phyloP scores from a whole-genome alignment of 805 yeast genomes.

The Cyberlindnera subsufficiens region DNA sequence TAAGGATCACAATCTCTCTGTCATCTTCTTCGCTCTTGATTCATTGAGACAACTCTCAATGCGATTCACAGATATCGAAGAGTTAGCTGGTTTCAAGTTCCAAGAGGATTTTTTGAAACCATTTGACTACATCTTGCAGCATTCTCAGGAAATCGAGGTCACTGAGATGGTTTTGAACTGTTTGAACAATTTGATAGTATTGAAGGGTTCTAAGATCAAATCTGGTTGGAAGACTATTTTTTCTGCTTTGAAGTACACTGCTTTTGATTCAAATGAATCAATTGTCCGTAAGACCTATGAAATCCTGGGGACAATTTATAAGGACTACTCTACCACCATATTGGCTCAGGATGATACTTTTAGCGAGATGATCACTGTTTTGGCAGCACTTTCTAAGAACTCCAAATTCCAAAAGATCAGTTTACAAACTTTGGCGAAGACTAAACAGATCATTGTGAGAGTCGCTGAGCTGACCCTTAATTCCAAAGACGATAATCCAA shows the following conservation, averaged over 20 bases:
- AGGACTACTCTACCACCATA: slow-evolving; percentile 56
- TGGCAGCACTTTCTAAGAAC: slow-evolving; percentile 80
- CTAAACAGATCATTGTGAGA: slow-evolving; percentile 54
- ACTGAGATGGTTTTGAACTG: slow-evolving; percentile 89
- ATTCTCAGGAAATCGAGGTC: slow-evolving; percentile 63
- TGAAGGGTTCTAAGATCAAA: slow-evolving; percentile 66
- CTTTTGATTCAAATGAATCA: slow-evolving; percentile 49
- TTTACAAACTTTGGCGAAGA: slow-evolving; percentile 71
- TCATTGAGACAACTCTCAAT: slow-evolving; percentile 88
- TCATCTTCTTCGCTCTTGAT: slow-evolving; percentile 88
- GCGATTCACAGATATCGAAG: slow-evolving; percentile 90
- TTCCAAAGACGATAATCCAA: slow-evolving; percentile 15
- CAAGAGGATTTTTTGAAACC: slow-evolving; percentile 93
- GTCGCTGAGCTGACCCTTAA: slow-evolving; percentile 42
- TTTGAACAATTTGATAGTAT: slow-evolving; percentile 74
- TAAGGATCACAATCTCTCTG: slow-evolving; percentile 57
- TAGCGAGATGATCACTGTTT: slow-evolving; percentile 61
- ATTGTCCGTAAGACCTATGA: slow-evolving; percentile 61
- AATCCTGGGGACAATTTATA: slow-evolving; percentile 55
- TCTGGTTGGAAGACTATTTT: slow-evolving; percentile 96
- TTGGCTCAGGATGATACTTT: slow-evolving; percentile 61
- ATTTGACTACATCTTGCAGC: slow-evolving; percentile 69
- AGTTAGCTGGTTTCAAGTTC: slow-evolving; percentile 90
- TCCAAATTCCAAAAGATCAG: slow-evolving; percentile 75
- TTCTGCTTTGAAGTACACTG: slow-evolving; percentile 70